phyloP scores from a whole-genome alignment of 148 eudicot genomes.

The Rhododendron molle region DNA sequence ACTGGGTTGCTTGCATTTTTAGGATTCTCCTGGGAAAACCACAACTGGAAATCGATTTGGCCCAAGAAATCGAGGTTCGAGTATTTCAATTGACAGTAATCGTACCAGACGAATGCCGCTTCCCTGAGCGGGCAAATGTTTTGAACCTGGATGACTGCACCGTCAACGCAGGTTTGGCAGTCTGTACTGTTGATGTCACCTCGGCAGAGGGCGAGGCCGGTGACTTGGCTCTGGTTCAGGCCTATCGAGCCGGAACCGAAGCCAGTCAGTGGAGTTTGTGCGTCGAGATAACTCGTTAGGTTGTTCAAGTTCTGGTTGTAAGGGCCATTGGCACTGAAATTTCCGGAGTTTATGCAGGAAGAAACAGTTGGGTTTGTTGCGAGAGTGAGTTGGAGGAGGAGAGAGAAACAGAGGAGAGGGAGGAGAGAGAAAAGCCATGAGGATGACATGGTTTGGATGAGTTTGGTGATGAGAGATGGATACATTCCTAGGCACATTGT shows the following conservation, averaged over 20 bases:
- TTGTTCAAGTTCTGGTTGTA: slow-evolving; percentile 23
- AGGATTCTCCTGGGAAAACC: not conserved
- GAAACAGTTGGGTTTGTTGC: slow-evolving; percentile 14
- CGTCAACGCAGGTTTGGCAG: slow-evolving; percentile 25
- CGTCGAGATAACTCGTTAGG: slow-evolving; percentile 13
- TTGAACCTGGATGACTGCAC: slow-evolving; percentile 17
- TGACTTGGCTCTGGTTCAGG: not conserved
- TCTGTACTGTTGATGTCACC: slow-evolving; percentile 24
- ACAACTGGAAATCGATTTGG: slow-evolving; percentile 11
- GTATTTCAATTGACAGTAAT: slow-evolving; percentile 33
- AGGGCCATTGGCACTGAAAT: slow-evolving; percentile 12
- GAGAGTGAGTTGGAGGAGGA: not conserved
- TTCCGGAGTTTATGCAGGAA: slow-evolving; percentile 12
- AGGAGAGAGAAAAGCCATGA: too few species aligned
- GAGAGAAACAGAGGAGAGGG: too few species aligned
- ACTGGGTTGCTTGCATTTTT: slow-evolving; percentile 2
- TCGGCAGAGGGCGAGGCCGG: slow-evolving; percentile 37
- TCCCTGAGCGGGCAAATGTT: slow-evolving; percentile 20
- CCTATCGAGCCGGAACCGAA: slow-evolving; percentile 23
- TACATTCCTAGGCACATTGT: not conserved
- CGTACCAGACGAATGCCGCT: slow-evolving; percentile 38
- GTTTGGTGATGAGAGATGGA: too few species aligned
- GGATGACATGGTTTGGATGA: too few species aligned
- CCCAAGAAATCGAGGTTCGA: slow-evolving; percentile 25
- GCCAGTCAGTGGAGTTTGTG: slow-evolving; percentile 22